phyloP scores from a whole-genome alignment of 192 early-diverging fungal species.

The Kappamyces sp. region DNA sequence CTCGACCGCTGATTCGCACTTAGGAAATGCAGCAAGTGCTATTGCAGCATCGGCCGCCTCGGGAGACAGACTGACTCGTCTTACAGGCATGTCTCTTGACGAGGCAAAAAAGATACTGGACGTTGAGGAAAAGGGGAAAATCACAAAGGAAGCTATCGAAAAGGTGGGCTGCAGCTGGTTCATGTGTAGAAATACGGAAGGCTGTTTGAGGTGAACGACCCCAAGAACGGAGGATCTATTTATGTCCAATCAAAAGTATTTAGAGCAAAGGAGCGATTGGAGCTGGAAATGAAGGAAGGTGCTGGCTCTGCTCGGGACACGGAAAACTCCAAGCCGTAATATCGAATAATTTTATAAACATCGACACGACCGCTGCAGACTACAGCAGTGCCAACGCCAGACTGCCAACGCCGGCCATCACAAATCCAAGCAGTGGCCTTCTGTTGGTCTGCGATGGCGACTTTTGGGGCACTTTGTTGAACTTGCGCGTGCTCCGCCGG shows the following conservation, averaged over 20 bases:
- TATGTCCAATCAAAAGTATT: conserved; percentile 93
- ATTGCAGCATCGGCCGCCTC: conserved; percentile 54
- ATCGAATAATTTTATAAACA: no score
- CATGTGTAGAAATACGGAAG: conserved; percentile 69
- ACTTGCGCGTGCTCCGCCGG: no score
- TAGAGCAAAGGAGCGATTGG: conserved; percentile 88
- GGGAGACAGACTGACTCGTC: conserved; percentile 64
- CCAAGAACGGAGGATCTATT: conserved; percentile 78
- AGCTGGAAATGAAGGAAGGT: conserved; percentile 72
- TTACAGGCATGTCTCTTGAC: conserved; percentile 80
- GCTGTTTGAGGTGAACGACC: conserved; percentile 82
- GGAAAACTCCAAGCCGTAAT: no score
- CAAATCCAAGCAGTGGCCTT: no score
- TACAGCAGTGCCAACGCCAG: no score
- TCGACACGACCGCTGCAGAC: no score
- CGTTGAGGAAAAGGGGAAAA: conserved; percentile 67
- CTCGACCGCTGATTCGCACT: conserved; percentile 12
- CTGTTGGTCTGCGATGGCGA: no score
- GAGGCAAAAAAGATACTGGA: conserved; percentile 90
- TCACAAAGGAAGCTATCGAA: conserved; percentile 47
- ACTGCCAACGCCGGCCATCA: no score
- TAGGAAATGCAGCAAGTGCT: conserved; percentile 44
- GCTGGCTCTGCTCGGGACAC: no score
- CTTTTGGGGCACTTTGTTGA: no score
- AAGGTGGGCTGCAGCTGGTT: conserved; percentile 29